Evolutionary conservation across 2,329 filamentous ascomycete species (phyloP).

Genomic region (Epichloe gansuensis): DNA sequence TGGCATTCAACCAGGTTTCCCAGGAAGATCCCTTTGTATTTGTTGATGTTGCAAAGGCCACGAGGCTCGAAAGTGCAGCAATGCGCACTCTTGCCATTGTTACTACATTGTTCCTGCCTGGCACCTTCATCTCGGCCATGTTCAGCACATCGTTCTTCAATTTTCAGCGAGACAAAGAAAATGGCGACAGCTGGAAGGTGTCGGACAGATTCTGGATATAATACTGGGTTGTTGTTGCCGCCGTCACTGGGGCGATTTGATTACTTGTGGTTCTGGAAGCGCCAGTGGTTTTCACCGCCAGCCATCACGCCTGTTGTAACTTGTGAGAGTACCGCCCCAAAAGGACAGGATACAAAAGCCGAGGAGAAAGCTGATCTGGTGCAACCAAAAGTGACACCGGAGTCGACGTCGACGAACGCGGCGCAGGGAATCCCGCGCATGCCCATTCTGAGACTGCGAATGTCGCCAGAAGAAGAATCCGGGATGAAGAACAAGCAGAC

Average conservation of each 20-base stretch:
- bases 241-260: slow-evolving; percentile 13
- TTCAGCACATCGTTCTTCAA: slow-evolving; percentile 36
- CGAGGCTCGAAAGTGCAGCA: slow-evolving; percentile 33
- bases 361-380: not conserved
- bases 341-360: not conserved
- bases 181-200: slow-evolving; percentile 15
- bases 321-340: not conserved
- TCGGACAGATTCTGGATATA: slow-evolving; percentile 24
- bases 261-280: not conserved
- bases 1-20: slow-evolving; percentile 33
- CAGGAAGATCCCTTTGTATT: slow-evolving; percentile 28
- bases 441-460: not conserved
- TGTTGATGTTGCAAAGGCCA: slow-evolving; percentile 26
- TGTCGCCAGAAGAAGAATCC: not conserved
- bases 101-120: slow-evolving; percentile 36
- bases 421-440: no score
- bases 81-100: slow-evolving; percentile 40
- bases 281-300: not conserved
- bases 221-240: slow-evolving; percentile 21
- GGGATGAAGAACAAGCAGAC: not conserved
- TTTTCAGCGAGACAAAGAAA: slow-evolving; percentile 11
- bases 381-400: not conserved
- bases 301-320: not conserved
- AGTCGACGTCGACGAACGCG: not conserved
- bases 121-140: slow-evolving; percentile 37